Evolutionary conservation across 352 stramenopile genomes (phyloP), one percentile per base, ranked within the genome.

Genomic region (Pythium sp.): DNA sequence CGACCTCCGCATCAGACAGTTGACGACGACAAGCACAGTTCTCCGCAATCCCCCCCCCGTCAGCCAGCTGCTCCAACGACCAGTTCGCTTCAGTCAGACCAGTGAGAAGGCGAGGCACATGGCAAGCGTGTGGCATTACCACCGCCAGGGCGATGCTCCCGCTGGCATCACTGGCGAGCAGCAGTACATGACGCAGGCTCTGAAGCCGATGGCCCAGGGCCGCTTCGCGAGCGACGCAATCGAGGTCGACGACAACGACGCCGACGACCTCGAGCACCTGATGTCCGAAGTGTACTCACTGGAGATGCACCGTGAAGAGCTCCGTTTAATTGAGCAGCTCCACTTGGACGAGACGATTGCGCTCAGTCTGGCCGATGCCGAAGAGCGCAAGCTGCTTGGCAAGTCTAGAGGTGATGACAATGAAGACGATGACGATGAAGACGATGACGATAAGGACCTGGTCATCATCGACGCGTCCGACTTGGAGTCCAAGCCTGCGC

Each of bases 311-410:
- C 72, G 72, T 22, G 49, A 69, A 32, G 68, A 70, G 14, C 58
- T 77, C 14, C 46, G 56, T 1, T 20, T 51, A 32, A 38, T 49
- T 7, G 70, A 73, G 43, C 72, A 76, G 24, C 15, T 62, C 1
- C n/a, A 26, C 0, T 28, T 75, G 14, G 75, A 81, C 49, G 66
- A 76, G 30, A 56, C 68, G 4, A 64, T 80, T 26, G 73, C 73
- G 2, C 55, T 72, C 41, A 80, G 73, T 22, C 32, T 78, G 24
- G 49, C 58, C 15, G 58, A 71, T 5, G 49, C 64, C 2, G 71
- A 80, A 20, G 58, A 41, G 15, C 26, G 41, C 2, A 60, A 24
- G 18, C 24, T 80, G 8, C 14, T 72, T 12, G 15, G 34, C 11
- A 11, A 14, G 8, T 20, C 38, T 14, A 28, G 15, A 32, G 30